phyloP scores from a whole-genome alignment of 1,284 basidiomycete genomes.

The Quambalaria eucalypti region DNA sequence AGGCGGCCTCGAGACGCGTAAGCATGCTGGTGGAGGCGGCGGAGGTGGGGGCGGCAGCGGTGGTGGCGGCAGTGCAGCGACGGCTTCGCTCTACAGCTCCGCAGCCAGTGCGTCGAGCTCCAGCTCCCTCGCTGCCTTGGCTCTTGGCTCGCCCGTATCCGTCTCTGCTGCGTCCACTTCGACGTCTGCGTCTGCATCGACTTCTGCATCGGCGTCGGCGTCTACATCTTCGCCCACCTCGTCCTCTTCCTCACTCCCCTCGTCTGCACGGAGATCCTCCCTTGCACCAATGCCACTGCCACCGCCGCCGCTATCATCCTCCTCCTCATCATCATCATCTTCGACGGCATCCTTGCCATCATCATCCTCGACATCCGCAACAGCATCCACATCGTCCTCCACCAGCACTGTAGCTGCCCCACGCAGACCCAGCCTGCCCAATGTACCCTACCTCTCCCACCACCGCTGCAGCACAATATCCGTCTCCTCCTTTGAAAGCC shows the following conservation, averaged over 20 bases:
- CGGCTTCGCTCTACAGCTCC: neutral
- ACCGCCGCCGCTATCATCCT: too few relatives aligned
- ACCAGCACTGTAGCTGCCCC: conserved; percentile 2
- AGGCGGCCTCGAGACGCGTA: too few relatives aligned
- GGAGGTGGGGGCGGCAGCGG: too few relatives aligned
- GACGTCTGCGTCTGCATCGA: too few relatives aligned
- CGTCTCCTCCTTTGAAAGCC: conserved; percentile 34
- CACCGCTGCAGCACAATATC: conserved; percentile 28
- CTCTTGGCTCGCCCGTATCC: neutral
- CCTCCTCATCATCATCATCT: neutral
- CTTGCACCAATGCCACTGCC: neutral
- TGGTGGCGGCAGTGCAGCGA: neutral
- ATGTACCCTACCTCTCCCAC: conserved; percentile 17
- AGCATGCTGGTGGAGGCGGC: too few relatives aligned
- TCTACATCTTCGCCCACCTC: too few relatives aligned
- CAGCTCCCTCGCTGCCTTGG: conserved; percentile 2
- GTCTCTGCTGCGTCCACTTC: neutral
- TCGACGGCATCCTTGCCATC: too few relatives aligned
- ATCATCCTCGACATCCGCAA: neutral
- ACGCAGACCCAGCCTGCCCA: conserved; percentile 28
- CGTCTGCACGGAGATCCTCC: too few relatives aligned
- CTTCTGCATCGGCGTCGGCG: too few relatives aligned
- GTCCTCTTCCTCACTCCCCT: too few relatives aligned
- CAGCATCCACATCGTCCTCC: neutral
- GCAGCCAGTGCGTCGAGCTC: conserved; percentile 2